A percentile compares a stretch with the other conserved stretches of the same genome.
These are phyloP conservation scores for Leccinum pallidistipes DNA, from an alignment of 1,284 basidiomycete species.

Conservation along the genomic window DNA sequence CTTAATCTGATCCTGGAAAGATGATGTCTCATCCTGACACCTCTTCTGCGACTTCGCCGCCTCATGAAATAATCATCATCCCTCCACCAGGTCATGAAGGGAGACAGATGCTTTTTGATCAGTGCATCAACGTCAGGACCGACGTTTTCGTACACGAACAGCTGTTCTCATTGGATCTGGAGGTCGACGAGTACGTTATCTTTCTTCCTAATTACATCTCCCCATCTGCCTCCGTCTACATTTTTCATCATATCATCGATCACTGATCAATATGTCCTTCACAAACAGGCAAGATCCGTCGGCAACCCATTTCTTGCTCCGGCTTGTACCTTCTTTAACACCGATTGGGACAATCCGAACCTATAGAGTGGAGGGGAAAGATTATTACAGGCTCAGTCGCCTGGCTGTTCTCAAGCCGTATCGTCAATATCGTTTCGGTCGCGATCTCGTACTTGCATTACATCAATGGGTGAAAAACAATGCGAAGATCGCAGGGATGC, in stretches of 20 bases:
- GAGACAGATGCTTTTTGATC: conserved; percentile 42
- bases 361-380: conserved; percentile 27
- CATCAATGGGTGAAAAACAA: conserved; percentile 56
- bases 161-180: conserved; percentile 65
- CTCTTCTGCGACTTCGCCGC: conserved; percentile 29
- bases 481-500: conserved; percentile 35
- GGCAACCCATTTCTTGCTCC: conserved; percentile 69
- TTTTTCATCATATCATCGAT: conserved; percentile 5
- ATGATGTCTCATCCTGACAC: conserved; percentile 22
- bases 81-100: conserved; percentile 38
- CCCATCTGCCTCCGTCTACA: not conserved
- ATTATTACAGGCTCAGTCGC: conserved; percentile 67
- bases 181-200: conserved; percentile 65
- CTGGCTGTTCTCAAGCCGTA: conserved; percentile 68
- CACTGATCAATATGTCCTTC: conserved; percentile 10
- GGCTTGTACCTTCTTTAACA: conserved; percentile 54
- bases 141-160: conserved; percentile 56
- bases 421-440: conserved; percentile 62
- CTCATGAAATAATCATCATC: conserved; percentile 56
- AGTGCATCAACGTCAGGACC: conserved; percentile 65
- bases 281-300: conserved; percentile 54
- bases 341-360: conserved; percentile 65
- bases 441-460: conserved; percentile 57
- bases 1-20: not conserved
- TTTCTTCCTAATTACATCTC: conserved; percentile 5